Evolutionary conservation across 2,329 filamentous ascomycete species (phyloP).

Genomic region (Arthrobotrys sinensis): DNA sequence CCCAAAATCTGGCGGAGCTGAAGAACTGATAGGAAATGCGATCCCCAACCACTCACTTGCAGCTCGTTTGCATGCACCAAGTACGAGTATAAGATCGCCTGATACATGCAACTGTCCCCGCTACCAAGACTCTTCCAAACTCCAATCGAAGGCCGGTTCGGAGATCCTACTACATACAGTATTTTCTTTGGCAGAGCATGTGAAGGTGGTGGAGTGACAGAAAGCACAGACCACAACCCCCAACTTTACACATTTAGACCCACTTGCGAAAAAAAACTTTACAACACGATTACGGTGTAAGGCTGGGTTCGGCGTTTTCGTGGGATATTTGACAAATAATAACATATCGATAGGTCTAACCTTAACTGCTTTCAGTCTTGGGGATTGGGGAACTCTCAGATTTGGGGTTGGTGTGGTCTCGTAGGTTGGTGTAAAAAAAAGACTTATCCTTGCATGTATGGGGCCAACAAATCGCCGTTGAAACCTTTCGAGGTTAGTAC

Average conservation of each 20-base stretch:
- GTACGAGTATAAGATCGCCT: slow-evolving; percentile 9
- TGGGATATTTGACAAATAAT: slow-evolving; percentile 27
- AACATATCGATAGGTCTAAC: slow-evolving; percentile 4
- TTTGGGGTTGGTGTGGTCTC: slow-evolving; percentile 12
- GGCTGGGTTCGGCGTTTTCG: slow-evolving; percentile 13
- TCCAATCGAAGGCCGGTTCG: slow-evolving; percentile 29
- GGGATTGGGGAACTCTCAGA: slow-evolving; percentile 8
- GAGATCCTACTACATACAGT: slow-evolving; percentile 11
- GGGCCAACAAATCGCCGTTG: background rate
- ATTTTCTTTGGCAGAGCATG: slow-evolving; percentile 3
- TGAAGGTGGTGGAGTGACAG: slow-evolving; percentile 22
- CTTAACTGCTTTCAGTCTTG: background rate
- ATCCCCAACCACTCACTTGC: slow-evolving; percentile 24
- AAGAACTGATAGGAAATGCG: slow-evolving; percentile 17
- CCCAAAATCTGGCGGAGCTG: slow-evolving; percentile 6
- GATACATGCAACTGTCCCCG: slow-evolving; percentile 13
- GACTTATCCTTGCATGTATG: slow-evolving; percentile 3
- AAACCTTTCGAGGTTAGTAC: slow-evolving; percentile 2
- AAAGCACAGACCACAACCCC: slow-evolving; percentile 27
- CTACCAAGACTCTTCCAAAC: background rate
- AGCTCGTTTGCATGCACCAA: slow-evolving; percentile 8
- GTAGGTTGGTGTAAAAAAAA: slow-evolving; percentile 16
- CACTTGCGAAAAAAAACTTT: background rate
- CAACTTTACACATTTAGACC: slow-evolving; percentile 1
- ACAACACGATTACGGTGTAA: slow-evolving; percentile 11